A percentile compares a stretch with the other conserved stretches of the same genome.
These are phyloP conservation scores for Sinapis alba DNA, from an alignment of 441 rosid species.

Conservation along the genomic window DNA sequence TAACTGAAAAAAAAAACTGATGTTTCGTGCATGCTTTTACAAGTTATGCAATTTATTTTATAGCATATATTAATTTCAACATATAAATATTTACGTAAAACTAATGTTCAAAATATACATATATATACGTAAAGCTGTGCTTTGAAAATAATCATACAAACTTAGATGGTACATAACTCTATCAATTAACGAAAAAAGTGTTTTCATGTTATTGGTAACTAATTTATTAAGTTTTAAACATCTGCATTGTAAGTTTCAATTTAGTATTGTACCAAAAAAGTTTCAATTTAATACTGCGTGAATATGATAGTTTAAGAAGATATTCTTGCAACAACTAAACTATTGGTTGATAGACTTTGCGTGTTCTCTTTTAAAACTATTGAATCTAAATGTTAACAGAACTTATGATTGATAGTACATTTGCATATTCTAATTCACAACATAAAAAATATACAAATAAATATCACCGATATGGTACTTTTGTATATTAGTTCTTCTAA, in stretches of 20 bases:
- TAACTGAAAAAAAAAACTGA: neutral
- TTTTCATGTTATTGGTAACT: neutral
- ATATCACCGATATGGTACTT: neutral
- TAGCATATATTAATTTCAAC: neutral
- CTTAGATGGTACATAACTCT: neutral
- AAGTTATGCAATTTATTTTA: neutral
- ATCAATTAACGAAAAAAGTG: neutral
- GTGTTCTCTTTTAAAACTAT: neutral
- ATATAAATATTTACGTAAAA: neutral
- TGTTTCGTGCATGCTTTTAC: neutral
- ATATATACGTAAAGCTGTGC: neutral
- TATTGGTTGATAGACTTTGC: neutral
- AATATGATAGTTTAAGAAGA: neutral
- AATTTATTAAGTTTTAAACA: neutral
- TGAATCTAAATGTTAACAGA: neutral
- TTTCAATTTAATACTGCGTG: neutral
- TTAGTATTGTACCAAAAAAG: neutral
- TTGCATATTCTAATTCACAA: neutral
- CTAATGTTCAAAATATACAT: neutral
- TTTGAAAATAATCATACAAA: neutral
- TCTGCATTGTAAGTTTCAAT: neutral
- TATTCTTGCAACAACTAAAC: neutral
- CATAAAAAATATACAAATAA: neutral
- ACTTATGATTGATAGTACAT: slow-evolving; percentile 1
- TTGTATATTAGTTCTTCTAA: neutral